These are phyloP conservation scores for Phytophthora hybrid DNA, from an alignment of 352 stramenopile species.

Conservation along the genomic window DNA sequence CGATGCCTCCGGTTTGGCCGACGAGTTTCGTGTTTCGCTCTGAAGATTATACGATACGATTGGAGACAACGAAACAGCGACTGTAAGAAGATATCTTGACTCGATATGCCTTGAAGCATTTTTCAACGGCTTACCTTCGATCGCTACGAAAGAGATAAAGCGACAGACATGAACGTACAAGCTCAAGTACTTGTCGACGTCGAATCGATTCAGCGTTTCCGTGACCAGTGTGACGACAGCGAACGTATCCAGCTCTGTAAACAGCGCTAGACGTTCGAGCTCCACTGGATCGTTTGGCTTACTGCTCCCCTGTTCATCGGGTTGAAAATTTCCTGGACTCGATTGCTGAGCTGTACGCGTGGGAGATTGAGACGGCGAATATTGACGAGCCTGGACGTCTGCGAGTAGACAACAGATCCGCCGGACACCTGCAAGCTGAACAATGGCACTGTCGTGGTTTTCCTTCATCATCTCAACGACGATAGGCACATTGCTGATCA, in stretches of 20 bases:
- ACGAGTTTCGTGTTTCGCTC: slow-evolving; percentile 69
- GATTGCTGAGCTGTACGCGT: slow-evolving; percentile 16
- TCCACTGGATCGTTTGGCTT: slow-evolving; percentile 19
- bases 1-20: slow-evolving; percentile 62
- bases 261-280: slow-evolving; percentile 38
- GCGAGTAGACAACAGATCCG: slow-evolving; percentile 63
- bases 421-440: slow-evolving; percentile 62
- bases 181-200: slow-evolving; percentile 61
- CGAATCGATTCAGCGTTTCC: slow-evolving; percentile 56
- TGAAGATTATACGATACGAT: slow-evolving; percentile 17
- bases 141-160: slow-evolving; percentile 68
- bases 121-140: slow-evolving; percentile 43
- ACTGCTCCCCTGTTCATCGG: slow-evolving; percentile 1
- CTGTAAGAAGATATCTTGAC: not conserved
- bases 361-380: slow-evolving; percentile 26
- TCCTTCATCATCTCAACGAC: slow-evolving; percentile 75
- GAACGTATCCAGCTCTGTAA: slow-evolving; percentile 56
- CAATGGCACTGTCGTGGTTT: slow-evolving; percentile 64
- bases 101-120: not conserved
- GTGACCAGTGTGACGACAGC: slow-evolving; percentile 47
- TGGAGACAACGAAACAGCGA: not conserved
- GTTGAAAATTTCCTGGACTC: slow-evolving; percentile 6
- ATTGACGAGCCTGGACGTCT: slow-evolving; percentile 40
- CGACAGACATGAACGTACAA: slow-evolving; percentile 70
- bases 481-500: slow-evolving; percentile 57